phyloP scores from a whole-genome alignment of 352 stramenopile species.

The Globisporangium echinulatum region DNA sequence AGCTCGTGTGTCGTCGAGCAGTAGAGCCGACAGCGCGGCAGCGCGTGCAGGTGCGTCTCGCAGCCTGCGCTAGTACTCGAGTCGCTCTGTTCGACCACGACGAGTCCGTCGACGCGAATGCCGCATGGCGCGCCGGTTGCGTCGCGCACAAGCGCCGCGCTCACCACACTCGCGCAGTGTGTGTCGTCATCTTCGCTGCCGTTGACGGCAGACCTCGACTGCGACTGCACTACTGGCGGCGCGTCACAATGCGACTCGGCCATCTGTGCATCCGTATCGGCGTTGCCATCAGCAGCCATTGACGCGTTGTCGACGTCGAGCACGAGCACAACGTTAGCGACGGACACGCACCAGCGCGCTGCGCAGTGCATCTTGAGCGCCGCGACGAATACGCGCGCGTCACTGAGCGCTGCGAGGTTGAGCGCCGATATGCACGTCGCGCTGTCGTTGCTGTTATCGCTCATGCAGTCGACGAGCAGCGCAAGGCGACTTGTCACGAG shows the following conservation, averaged over 20 bases:
- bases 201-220: neutral
- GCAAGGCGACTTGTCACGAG: slow-evolving; percentile 9
- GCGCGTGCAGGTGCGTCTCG: slow-evolving; percentile 7
- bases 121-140: neutral
- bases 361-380: slow-evolving; percentile 9
- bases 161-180: no score
- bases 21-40: slow-evolving; percentile 11
- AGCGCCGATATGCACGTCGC: neutral
- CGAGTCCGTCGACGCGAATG: slow-evolving; percentile 12
- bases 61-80: neutral
- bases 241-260: neutral
- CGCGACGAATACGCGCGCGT: slow-evolving; percentile 8
- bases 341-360: neutral
- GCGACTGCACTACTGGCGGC: neutral
- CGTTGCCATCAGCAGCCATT: neutral
- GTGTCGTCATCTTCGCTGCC: neutral
- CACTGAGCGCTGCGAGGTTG: slow-evolving; percentile 12
- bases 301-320: slow-evolving; percentile 4
- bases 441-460: neutral
- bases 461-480: slow-evolving; percentile 4
- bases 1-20: slow-evolving; percentile 3
- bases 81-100: slow-evolving; percentile 12
- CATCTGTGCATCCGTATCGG: neutral
- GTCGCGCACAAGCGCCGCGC: neutral
- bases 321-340: slow-evolving; percentile 8